A percentile compares a stretch with the other conserved stretches of the same genome.
phyloP scores from a whole-genome alignment of 768 basidiomycete genomes.

The Paxillus ammoniavirescens region DNA sequence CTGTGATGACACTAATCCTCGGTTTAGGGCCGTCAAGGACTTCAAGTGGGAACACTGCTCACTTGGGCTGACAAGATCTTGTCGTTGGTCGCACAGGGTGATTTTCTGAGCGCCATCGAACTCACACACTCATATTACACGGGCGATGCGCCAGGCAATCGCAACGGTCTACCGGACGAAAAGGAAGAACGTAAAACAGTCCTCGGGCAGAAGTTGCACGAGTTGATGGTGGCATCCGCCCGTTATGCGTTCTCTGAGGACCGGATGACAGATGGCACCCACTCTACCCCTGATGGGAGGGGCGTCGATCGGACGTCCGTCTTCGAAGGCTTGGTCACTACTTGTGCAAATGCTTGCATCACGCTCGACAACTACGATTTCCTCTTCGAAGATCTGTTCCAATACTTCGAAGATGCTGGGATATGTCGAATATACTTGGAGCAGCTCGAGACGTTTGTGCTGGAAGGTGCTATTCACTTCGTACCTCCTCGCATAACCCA shows the following conservation, averaged over 20 bases:
- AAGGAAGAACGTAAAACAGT: slow-evolving; percentile 53
- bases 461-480: slow-evolving; percentile 66
- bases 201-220: slow-evolving; percentile 73
- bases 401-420: slow-evolving; percentile 80
- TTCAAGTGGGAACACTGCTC: slow-evolving; percentile 81
- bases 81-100: slow-evolving; percentile 75
- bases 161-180: slow-evolving; percentile 79
- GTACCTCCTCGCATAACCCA: slow-evolving; percentile 91
- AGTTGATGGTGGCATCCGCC: slow-evolving; percentile 84
- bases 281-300: slow-evolving; percentile 74
- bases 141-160: slow-evolving; percentile 79
- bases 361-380: slow-evolving; percentile 81
- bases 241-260: slow-evolving; percentile 94
- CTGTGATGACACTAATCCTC: slow-evolving; percentile 6
- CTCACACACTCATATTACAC: slow-evolving; percentile 79
- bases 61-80: slow-evolving; percentile 96
- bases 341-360: slow-evolving; percentile 77
- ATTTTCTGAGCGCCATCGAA: slow-evolving; percentile 90
- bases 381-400: slow-evolving; percentile 91
- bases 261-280: slow-evolving; percentile 87
- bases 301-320: slow-evolving; percentile 90
- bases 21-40: slow-evolving; percentile 56
- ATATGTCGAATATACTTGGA: slow-evolving; percentile 83
- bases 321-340: slow-evolving; percentile 83
- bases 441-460: slow-evolving; percentile 79